Evolutionary conservation across 148 eudicot species (phyloP).

Genomic region (Vaccinium corymbosum): DNA sequence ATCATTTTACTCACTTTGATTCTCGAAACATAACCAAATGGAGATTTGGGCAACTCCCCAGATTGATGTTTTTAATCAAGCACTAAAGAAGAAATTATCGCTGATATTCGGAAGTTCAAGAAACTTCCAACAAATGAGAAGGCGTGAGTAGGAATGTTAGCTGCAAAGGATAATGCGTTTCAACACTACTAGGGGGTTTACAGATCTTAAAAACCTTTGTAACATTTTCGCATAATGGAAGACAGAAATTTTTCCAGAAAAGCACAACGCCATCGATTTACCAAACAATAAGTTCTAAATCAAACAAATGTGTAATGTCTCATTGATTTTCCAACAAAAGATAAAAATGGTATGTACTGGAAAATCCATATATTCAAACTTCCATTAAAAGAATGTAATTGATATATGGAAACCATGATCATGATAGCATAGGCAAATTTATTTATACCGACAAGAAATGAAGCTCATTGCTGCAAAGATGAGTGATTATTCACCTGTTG

Average conservation of each 20-base stretch:
- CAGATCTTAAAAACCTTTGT: neutral
- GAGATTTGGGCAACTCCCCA: neutral
- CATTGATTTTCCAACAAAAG: neutral
- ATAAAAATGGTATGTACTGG: neutral
- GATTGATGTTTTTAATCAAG: too few relatives aligned
- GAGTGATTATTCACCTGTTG: constrained; percentile 26
- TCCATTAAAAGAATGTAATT: too few relatives aligned
- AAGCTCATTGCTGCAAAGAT: too few relatives aligned
- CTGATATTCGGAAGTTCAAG: neutral
- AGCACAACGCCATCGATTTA: neutral
- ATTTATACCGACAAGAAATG: neutral
- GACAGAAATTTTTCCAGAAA: neutral
- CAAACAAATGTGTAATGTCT: neutral
- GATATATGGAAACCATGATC: neutral
- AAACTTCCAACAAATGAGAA: neutral
- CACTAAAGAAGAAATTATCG: neutral
- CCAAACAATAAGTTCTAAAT: neutral
- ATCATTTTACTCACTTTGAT: neutral
- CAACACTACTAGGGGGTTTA: neutral
- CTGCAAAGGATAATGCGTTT: neutral
- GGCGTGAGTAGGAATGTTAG: neutral
- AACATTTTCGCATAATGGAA: neutral
- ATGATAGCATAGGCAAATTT: neutral
- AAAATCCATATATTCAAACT: neutral
- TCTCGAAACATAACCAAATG: neutral